phyloP scores from a whole-genome alignment of 805 yeast genomes.

The Myxozyma sirexii region DNA sequence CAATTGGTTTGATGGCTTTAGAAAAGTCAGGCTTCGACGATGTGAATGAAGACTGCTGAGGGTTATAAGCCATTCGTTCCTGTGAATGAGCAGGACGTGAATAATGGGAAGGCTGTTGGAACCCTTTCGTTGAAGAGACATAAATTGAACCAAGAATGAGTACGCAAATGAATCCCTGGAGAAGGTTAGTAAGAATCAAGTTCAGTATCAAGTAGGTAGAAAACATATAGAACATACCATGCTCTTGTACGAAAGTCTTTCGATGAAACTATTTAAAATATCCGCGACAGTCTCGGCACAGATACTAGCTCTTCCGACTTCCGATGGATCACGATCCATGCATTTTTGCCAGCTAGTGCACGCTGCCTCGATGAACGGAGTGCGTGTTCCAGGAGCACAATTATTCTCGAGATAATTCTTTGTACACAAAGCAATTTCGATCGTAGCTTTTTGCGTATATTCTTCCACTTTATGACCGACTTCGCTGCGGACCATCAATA shows the following conservation, averaged over 20 bases:
- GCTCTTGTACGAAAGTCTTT: slow-evolving; percentile 71
- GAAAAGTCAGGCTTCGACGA: background rate
- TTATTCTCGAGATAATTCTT: slow-evolving; percentile 70
- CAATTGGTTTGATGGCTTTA: slow-evolving; percentile 1
- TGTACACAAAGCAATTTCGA: slow-evolving; percentile 69
- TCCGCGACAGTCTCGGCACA: slow-evolving; percentile 85
- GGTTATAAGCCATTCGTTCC: background rate
- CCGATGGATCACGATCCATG: slow-evolving; percentile 74
- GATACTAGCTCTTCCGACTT: slow-evolving; percentile 65
- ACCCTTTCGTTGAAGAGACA: slow-evolving; percentile 42
- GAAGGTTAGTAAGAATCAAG: background rate
- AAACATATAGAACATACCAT: slow-evolving; percentile 43
- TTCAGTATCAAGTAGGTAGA: slow-evolving; percentile 20
- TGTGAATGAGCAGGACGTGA: background rate
- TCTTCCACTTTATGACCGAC: slow-evolving; percentile 69
- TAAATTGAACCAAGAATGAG: slow-evolving; percentile 56
- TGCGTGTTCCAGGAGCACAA: slow-evolving; percentile 64
- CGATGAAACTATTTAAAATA: slow-evolving; percentile 73
- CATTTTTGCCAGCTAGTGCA: slow-evolving; percentile 81
- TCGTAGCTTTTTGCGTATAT: slow-evolving; percentile 59
- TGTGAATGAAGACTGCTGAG: background rate
- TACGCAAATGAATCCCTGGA: slow-evolving; percentile 45
- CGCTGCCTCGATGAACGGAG: slow-evolving; percentile 70
- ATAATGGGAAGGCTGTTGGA: slow-evolving; percentile 6
- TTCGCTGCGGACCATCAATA: slow-evolving; percentile 64